Evolutionary conservation across 129 eudicot species (phyloP).

Genomic region (Centaurea solstitialis): DNA sequence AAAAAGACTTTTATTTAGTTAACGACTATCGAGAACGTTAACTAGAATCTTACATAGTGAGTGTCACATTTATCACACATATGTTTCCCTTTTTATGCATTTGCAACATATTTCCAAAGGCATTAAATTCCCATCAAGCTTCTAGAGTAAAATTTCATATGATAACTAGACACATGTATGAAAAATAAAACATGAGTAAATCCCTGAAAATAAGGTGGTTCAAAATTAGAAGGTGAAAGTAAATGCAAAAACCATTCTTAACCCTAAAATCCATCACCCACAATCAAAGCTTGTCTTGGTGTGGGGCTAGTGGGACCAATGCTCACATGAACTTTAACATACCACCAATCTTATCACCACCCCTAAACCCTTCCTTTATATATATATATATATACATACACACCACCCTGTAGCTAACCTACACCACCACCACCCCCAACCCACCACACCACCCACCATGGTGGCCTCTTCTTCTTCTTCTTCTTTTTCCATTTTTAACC

Average conservation of each 20-base stretch:
- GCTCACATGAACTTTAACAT: background rate
- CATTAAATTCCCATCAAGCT: background rate
- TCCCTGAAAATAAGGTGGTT: background rate
- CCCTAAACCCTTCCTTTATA: background rate
- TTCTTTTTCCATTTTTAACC: constrained; percentile 4
- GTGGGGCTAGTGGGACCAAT: background rate
- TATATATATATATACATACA: too few species aligned
- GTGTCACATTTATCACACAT: too few species aligned
- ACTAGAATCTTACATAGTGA: too few species aligned
- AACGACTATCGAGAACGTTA: too few species aligned
- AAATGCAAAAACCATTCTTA: background rate
- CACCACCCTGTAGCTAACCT: background rate
- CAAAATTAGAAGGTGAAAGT: background rate
- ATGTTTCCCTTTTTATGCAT: too few species aligned
- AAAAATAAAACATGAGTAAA: background rate
- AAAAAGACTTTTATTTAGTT: too few species aligned
- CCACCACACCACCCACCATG: constrained; percentile 21
- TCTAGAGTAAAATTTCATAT: background rate
- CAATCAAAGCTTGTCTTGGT: background rate
- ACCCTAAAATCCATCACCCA: background rate
- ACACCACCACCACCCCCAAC: background rate
- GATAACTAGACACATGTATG: background rate
- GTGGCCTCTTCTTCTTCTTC: background rate
- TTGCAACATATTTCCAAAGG: too few species aligned
- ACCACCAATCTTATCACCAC: background rate